A percentile compares a stretch with the other conserved stretches of the same genome.
These are phyloP conservation scores for Phytopythium montanum DNA, from an alignment of 352 stramenopile species.

Conservation along the genomic window DNA sequence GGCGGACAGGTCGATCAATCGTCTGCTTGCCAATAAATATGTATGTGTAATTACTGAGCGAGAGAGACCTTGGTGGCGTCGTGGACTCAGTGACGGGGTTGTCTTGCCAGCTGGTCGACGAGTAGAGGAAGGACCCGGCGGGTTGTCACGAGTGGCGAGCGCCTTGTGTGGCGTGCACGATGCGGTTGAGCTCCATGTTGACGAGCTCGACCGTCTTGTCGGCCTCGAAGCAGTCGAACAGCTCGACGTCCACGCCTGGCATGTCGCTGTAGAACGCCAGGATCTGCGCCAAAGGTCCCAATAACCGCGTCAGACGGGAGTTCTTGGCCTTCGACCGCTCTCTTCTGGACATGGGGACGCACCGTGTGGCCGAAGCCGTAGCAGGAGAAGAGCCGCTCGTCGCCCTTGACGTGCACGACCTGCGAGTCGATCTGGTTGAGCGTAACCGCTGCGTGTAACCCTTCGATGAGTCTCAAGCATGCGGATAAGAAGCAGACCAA, in stretches of 20 bases:
- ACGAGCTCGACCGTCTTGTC: slow-evolving; percentile 76
- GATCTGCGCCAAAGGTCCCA: slow-evolving; percentile 35
- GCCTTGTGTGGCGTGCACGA: slow-evolving; percentile 48
- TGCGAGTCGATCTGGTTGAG: slow-evolving; percentile 83
- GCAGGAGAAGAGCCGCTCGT: slow-evolving; percentile 84
- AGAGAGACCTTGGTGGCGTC: neutral
- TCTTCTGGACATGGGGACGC: slow-evolving; percentile 7
- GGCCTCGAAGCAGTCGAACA: slow-evolving; percentile 76
- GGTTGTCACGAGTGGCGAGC: slow-evolving; percentile 22
- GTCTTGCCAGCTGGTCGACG: neutral
- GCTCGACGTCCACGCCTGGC: slow-evolving; percentile 62
- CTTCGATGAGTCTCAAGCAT: too few relatives aligned
- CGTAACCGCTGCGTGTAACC: slow-evolving; percentile 43
- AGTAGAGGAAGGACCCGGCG: neutral
- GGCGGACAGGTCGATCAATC: neutral
- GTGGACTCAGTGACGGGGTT: slow-evolving; percentile 1
- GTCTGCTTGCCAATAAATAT: slow-evolving; percentile 48
- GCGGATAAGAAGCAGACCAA: too few relatives aligned
- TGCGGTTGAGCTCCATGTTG: slow-evolving; percentile 66
- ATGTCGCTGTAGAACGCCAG: slow-evolving; percentile 87
- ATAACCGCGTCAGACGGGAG: neutral
- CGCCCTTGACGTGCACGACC: slow-evolving; percentile 77
- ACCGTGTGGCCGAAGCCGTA: slow-evolving; percentile 75
- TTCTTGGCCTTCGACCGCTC: too few relatives aligned
- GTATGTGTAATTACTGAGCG: slow-evolving; percentile 32